These are phyloP conservation scores for Scheffersomyces titani DNA, from an alignment of 1,139 yeast species.

Conservation along the genomic window DNA sequence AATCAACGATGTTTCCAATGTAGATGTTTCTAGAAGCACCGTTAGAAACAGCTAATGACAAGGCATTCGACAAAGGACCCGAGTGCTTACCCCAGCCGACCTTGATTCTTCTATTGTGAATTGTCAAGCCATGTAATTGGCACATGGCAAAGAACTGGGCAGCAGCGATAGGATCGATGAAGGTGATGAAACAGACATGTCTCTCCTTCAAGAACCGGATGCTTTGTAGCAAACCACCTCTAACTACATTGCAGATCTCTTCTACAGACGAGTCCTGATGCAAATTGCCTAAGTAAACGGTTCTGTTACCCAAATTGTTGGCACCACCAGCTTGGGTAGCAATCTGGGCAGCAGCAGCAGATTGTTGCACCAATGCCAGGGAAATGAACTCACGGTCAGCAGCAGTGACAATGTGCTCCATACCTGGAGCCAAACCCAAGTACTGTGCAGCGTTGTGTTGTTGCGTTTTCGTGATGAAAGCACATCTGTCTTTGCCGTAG, in stretches of 20 bases:
- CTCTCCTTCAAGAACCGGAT: conserved; percentile 73
- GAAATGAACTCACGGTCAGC: conserved; percentile 72
- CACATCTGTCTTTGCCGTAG: conserved; percentile 67
- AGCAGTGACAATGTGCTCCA: conserved; percentile 79
- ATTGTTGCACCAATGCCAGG: conserved; percentile 63
- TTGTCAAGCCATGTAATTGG: conserved; percentile 75
- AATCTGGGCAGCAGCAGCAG: conserved; percentile 71
- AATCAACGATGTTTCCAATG: conserved; percentile 63
- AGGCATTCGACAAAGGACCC: conserved; percentile 81
- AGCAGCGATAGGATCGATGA: conserved; percentile 89
- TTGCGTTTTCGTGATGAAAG: conserved; percentile 86
- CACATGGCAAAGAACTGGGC: conserved; percentile 92
- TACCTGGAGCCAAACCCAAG: conserved; percentile 86
- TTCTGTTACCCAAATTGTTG: conserved; percentile 83
- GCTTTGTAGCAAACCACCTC: conserved; percentile 87
- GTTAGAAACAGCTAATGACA: conserved; percentile 83
- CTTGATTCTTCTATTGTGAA: conserved; percentile 78
- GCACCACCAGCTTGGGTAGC: conserved; percentile 79
- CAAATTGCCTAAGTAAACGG: conserved; percentile 85
- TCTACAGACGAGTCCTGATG: conserved; percentile 85
- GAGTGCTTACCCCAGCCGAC: conserved; percentile 98
- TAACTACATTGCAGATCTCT: conserved; percentile 89
- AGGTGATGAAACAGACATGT: conserved; percentile 90
- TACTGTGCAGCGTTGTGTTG: conserved; percentile 97
- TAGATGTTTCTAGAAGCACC: conserved; percentile 94